These are phyloP conservation scores for Daldinia vernicosa DNA, from an alignment of 495 filamentous ascomycete genomes.

Conservation along the genomic window DNA sequence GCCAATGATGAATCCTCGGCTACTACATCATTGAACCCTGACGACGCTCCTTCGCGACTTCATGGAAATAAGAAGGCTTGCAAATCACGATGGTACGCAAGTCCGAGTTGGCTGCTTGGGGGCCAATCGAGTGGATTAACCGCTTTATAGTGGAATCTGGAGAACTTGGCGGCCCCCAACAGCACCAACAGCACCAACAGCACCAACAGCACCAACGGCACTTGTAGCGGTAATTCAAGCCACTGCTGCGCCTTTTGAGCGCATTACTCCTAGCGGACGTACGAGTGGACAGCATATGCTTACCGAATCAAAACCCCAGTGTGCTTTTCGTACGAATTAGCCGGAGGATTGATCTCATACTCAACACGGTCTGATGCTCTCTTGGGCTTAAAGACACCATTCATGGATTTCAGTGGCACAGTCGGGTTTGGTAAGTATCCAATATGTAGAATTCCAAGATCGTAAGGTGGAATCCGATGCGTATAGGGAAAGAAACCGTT, in stretches of 20 bases:
- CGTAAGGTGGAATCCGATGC: background rate
- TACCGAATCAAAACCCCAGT: background rate
- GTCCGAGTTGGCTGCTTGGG: no score
- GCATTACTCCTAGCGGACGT: background rate
- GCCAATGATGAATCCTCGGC: background rate
- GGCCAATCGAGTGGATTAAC: background rate
- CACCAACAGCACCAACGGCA: background rate
- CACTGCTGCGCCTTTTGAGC: background rate
- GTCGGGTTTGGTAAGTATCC: background rate
- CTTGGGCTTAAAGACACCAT: background rate
- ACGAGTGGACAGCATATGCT: background rate
- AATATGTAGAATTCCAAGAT: background rate
- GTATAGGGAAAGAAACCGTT: background rate
- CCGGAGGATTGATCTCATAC: background rate
- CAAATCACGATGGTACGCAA: background rate
- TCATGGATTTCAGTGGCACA: background rate
- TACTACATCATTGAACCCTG: background rate
- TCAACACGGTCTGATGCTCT: background rate
- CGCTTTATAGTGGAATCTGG: background rate
- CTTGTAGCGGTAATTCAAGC: background rate
- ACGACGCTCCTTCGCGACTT: background rate
- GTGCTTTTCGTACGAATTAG: background rate
- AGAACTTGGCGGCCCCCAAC: background rate
- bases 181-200: background rate
- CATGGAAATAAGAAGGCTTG: background rate